A percentile compares a stretch with the other conserved stretches of the same genome.
These are phyloP conservation scores for Fragaria iinumae DNA, from an alignment of 306 rosid genomes.

Conservation along the genomic window DNA sequence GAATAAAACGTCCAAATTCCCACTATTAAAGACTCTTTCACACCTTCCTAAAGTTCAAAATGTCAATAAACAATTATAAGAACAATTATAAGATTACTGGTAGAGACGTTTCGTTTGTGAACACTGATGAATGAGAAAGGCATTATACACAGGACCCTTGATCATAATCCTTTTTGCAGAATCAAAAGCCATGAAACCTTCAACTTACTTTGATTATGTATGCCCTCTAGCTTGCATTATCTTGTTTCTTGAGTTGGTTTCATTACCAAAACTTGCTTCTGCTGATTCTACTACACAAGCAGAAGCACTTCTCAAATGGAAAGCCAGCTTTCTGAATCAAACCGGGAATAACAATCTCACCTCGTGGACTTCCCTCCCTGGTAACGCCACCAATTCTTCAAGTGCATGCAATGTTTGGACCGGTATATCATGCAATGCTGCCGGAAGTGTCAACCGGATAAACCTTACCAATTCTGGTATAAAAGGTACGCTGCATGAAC, in stretches of 20 bases:
- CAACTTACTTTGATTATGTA: background rate
- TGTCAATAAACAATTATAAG: background rate
- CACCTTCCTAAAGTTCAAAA: background rate
- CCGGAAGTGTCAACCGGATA: conserved; percentile 16
- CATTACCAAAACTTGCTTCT: conserved; percentile 4
- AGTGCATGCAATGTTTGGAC: conserved; percentile 20
- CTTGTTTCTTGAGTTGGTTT: background rate
- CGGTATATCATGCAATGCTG: conserved; percentile 27
- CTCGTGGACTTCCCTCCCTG: conserved; percentile 16
- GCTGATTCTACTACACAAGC: conserved; percentile 15
- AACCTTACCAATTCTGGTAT: conserved; percentile 19
- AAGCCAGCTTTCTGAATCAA: conserved; percentile 22
- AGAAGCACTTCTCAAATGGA: conserved; percentile 41
- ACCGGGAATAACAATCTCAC: background rate
- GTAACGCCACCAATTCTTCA: background rate
- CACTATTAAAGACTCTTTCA: background rate
- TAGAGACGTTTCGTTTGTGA: background rate
- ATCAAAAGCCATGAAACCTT: conserved; percentile 1
- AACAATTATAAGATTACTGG: background rate
- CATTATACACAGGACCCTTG: background rate
- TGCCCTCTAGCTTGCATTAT: conserved; percentile 10
- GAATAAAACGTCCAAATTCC: background rate
- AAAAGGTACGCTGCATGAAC: conserved; percentile 23
- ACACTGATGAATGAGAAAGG: background rate
- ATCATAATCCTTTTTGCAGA: background rate